Evolutionary conservation across 169 alveolate species (phyloP).

Genomic region (Cryptosporidium sp.): DNA sequence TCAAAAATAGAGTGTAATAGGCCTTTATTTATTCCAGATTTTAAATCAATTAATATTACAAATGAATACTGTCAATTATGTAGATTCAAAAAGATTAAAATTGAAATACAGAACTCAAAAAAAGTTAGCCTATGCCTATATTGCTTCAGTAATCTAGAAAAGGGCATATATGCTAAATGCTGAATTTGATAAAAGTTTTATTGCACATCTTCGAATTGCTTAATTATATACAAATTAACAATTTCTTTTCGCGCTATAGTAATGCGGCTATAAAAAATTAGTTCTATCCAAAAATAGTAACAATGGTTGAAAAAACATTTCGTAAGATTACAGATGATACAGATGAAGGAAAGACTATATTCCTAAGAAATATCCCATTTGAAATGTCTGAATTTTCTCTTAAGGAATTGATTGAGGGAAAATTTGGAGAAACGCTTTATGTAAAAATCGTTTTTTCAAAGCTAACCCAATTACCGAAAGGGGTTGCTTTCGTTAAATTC

Average conservation of each 20-base stretch:
- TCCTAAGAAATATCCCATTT: slow-evolving; percentile 69
- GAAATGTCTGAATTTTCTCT: slow-evolving; percentile 51
- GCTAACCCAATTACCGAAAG: slow-evolving; percentile 51
- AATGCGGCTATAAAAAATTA: background rate
- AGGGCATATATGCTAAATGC: background rate
- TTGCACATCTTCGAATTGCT: background rate
- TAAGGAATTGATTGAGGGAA: slow-evolving; percentile 21
- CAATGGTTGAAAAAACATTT: background rate
- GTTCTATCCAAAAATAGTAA: background rate
- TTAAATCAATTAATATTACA: background rate
- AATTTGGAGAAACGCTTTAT: slow-evolving; percentile 46
- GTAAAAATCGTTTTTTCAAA: slow-evolving; percentile 51
- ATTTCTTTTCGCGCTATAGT: slow-evolving; percentile 1
- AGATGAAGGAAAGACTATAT: slow-evolving; percentile 55
- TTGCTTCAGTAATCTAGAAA: background rate
- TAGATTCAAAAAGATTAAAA: background rate
- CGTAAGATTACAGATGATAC: background rate
- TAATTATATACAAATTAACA: background rate
- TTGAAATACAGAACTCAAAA: slow-evolving; percentile 3
- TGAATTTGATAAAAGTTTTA: background rate
- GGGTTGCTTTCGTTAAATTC: slow-evolving; percentile 71
- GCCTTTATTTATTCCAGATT: slow-evolving; percentile 30
- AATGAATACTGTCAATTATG: slow-evolving; percentile 8
- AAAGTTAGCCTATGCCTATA: slow-evolving; percentile 1
- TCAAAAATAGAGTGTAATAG: background rate